phyloP scores from a whole-genome alignment of 306 rosid genomes.

The Crotalaria pallida region DNA sequence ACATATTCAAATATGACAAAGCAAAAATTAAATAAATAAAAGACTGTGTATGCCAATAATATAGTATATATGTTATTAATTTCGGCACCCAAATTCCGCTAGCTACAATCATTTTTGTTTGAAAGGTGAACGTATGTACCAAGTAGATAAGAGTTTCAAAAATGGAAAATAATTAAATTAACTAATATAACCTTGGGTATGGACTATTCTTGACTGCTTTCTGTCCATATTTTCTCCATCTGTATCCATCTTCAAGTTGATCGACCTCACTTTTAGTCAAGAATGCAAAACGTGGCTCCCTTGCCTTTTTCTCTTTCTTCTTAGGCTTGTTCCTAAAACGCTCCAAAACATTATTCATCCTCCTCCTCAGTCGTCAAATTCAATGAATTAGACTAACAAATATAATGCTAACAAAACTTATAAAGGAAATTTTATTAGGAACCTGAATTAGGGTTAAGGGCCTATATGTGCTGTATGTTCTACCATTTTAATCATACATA shows the following conservation, averaged over 20 bases:
- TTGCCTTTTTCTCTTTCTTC: conserved; percentile 74
- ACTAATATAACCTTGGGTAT: conserved; percentile 93
- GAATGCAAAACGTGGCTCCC: conserved; percentile 79
- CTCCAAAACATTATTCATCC: conserved; percentile 23
- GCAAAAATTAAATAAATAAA: neutral
- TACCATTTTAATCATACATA: neutral
- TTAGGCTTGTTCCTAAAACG: conserved; percentile 53
- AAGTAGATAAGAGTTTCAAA: neutral
- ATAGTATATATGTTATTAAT: conserved; percentile 13
- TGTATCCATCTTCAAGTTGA: conserved; percentile 90
- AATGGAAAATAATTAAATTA: neutral
- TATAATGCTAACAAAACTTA: neutral
- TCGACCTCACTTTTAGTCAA: conserved; percentile 89
- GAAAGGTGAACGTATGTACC: neutral
- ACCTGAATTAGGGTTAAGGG: conserved; percentile 23
- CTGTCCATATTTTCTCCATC: conserved; percentile 98
- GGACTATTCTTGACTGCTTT: conserved; percentile 95
- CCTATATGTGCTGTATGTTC: conserved; percentile 6
- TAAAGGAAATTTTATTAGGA: neutral
- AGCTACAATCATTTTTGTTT: conserved; percentile 1
- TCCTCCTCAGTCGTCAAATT: neutral
- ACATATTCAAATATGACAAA: neutral
- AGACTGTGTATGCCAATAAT: neutral
- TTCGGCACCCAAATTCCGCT: neutral
- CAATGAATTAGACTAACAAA: conserved; percentile 13